Base-by-base conservation (phyloP, 2,329 filamentous ascomycete species). In the Thyridium curvatum region DNA sequence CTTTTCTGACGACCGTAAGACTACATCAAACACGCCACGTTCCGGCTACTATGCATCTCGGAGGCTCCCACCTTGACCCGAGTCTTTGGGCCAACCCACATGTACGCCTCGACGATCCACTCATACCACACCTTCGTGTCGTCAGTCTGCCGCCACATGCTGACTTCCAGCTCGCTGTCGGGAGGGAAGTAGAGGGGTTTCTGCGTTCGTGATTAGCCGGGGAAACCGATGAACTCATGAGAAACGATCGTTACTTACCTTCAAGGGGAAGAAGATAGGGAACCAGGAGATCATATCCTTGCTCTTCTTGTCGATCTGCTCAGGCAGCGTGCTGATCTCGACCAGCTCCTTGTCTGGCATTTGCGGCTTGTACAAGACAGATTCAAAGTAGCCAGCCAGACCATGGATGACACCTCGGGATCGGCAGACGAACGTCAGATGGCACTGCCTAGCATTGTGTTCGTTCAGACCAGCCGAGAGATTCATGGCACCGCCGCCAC, bases 201-300 rank as follows among this genome's bases (percentile, higher is more conserved):
- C 89, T 94, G 10, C 21, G 10, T 26, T n/a, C n/a, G n/a, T n/a
- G n/a, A n/a, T n/a, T n/a, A n/a, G n/a, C n/a, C n/a, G n/a, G n/a
- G n/a, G n/a, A n/a, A n/a, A n/a, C n/a, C n/a, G n/a, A n/a, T n/a
- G n/a, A n/a, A n/a, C n/a, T n/a, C n/a, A n/a, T n/a, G 17, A 21
- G 17, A 28, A 18, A 30, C 16, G 12, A 31, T 3, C 15, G 16
- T 26, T 37, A 58, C 76, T 54, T 69, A 90, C 89, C 79, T 93
- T 94, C 12, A 98, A 66, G 0, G 94, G 93, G 57, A 98, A 98
- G 66, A 91, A 96, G 21, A 98, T 97, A 2, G 93, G 93, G 59
- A 98, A 98, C 93, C 93, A 98, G 40, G 87, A 94, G 47, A 96
- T 94, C 94, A 98, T 98, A 52, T 94, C 90, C 56, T 84, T 85